Evolutionary conservation across 352 stramenopile species (phyloP).

Genomic region (Phytopythium litorale): DNA sequence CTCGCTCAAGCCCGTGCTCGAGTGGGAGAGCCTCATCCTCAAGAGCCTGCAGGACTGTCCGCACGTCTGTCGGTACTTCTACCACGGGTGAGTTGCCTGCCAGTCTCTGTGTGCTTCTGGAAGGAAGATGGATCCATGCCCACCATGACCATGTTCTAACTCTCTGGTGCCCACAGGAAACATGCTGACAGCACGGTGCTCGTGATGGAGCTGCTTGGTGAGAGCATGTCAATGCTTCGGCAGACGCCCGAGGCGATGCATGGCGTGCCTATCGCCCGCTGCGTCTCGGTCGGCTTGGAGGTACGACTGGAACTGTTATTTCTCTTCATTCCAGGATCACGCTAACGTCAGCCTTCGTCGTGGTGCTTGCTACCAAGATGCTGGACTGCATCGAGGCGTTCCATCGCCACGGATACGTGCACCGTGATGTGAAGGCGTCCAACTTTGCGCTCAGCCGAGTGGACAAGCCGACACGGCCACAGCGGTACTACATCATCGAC

Average conservation of each 20-base stretch:
- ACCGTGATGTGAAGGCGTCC: conserved; percentile 88
- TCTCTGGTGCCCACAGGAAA: conserved; percentile 27
- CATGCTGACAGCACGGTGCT: conserved; percentile 84
- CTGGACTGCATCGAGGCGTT: conserved; percentile 86
- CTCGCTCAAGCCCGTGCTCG: conserved; percentile 82
- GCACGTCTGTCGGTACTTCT: conserved; percentile 82
- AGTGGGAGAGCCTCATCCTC: conserved; percentile 88
- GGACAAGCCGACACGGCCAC: conserved; percentile 40
- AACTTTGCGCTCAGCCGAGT: conserved; percentile 74
- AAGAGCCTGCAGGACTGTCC: conserved; percentile 81
- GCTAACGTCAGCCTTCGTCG: too few species aligned
- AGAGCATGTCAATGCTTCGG: conserved; percentile 88
- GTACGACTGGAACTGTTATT: neutral
- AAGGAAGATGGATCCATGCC: neutral
- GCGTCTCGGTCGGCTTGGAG: conserved; percentile 69
- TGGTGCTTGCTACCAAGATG: conserved; percentile 35
- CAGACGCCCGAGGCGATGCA: conserved; percentile 76
- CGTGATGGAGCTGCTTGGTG: conserved; percentile 85
- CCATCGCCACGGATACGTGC: conserved; percentile 82
- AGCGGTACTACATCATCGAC: conserved; percentile 77
- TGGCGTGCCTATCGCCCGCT: conserved; percentile 65
- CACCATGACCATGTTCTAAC: neutral
- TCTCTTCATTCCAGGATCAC: neutral
- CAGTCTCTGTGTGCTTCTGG: neutral
- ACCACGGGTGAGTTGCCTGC: conserved; percentile 41